Percentiles rank a stretch among this genome's conserved stretches.
phyloP scores from a whole-genome alignment of 441 rosid genomes.

The Monsonia emarginata region DNA sequence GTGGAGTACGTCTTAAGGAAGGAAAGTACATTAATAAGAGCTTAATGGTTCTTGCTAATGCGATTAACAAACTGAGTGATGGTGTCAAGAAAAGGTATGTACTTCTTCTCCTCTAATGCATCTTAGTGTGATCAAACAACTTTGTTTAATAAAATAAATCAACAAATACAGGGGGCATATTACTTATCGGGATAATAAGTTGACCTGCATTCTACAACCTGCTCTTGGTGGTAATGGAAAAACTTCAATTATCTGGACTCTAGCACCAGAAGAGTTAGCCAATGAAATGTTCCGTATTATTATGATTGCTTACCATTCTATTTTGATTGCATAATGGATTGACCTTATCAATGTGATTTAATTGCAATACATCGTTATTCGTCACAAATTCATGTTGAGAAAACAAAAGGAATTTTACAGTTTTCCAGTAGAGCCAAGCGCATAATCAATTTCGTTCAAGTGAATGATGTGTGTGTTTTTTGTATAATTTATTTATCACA shows the following conservation, averaged over 20 bases:
- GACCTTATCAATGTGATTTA: constrained; percentile 12
- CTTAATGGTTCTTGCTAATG: constrained; percentile 89
- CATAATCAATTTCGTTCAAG: constrained; percentile 84
- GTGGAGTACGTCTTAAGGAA: constrained; percentile 75
- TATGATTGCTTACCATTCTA: not conserved
- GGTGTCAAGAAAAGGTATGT: constrained; percentile 62
- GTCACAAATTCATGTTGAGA: constrained; percentile 71
- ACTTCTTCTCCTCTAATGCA: constrained; percentile 11
- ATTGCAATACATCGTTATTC: constrained; percentile 5
- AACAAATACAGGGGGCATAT: constrained; percentile 59
- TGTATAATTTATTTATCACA: constrained; percentile 1
- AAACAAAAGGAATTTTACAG: constrained; percentile 82
- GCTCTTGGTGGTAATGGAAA: constrained; percentile 94
- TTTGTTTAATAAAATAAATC: constrained; percentile 11
- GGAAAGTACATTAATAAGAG: constrained; percentile 92
- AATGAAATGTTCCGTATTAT: not conserved
- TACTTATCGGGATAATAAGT: constrained; percentile 92
- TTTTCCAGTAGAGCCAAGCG: constrained; percentile 94
- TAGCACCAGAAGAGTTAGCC: constrained; percentile 88
- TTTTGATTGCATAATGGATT: not conserved
- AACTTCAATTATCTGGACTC: constrained; percentile 82
- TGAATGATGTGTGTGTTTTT: constrained; percentile 57
- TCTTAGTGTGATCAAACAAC: constrained; percentile 6
- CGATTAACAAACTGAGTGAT: constrained; percentile 79
- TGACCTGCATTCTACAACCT: constrained; percentile 93